These are phyloP conservation scores for Amanita molliuscula DNA, from an alignment of 768 basidiomycete species.

Conservation along the genomic window DNA sequence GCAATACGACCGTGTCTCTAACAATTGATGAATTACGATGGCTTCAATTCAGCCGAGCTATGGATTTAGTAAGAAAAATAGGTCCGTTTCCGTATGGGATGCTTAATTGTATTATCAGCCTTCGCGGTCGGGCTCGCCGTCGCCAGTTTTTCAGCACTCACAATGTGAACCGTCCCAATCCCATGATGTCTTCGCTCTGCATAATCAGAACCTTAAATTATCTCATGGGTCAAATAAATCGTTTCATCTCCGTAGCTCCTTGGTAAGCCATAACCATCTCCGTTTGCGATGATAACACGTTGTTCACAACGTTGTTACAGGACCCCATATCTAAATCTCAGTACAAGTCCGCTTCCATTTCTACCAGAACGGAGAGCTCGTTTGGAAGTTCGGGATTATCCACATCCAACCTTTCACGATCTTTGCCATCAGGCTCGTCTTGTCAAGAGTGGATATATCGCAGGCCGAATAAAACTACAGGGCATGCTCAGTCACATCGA, in stretches of 20 bases:
- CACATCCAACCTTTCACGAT: slow-evolving; percentile 10
- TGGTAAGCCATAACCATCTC: background rate
- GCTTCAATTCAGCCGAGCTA: slow-evolving; percentile 28
- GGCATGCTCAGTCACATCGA: slow-evolving; percentile 14
- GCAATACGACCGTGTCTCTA: slow-evolving; percentile 20
- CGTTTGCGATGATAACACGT: background rate
- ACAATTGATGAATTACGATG: slow-evolving; percentile 39
- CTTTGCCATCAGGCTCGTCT: slow-evolving; percentile 9
- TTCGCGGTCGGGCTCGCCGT: background rate
- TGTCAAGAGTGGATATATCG: slow-evolving; percentile 40
- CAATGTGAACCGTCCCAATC: background rate
- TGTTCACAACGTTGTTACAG: background rate
- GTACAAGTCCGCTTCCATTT: background rate
- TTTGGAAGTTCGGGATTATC: background rate
- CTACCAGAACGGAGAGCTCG: background rate
- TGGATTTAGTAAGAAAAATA: slow-evolving; percentile 6
- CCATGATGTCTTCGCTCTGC: too few relatives aligned
- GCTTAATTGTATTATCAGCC: background rate
- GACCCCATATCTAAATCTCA: background rate
- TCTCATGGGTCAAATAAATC: background rate
- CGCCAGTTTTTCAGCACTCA: background rate
- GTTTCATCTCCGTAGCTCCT: background rate
- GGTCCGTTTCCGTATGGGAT: background rate
- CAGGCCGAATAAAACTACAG: slow-evolving; percentile 23
- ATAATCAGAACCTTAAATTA: background rate